These are phyloP conservation scores for Withania somnifera DNA, from an alignment of 305 asterid genomes.

Conservation along the genomic window DNA sequence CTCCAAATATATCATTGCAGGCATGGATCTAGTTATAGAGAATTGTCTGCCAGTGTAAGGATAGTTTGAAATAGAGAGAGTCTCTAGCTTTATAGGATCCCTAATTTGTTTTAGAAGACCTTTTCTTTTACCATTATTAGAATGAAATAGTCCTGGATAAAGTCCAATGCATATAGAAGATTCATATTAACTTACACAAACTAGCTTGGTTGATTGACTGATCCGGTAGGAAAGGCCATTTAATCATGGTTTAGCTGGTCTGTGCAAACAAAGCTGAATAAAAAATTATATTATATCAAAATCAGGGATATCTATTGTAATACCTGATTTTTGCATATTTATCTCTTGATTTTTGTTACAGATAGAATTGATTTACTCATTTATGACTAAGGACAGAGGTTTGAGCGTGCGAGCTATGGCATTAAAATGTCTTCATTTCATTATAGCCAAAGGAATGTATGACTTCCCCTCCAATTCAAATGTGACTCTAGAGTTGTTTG, in stretches of 20 bases:
- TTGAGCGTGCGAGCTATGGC: conserved; percentile 45
- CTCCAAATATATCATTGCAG: background rate
- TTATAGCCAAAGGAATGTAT: conserved; percentile 39
- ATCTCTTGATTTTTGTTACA: conserved; percentile 23
- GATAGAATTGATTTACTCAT: conserved; percentile 48
- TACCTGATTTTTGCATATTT: background rate
- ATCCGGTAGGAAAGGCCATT: background rate
- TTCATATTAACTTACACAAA: background rate
- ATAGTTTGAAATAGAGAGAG: background rate
- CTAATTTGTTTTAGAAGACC: background rate
- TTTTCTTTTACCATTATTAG: background rate
- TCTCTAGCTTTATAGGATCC: background rate
- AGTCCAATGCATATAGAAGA: background rate
- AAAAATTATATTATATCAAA: background rate
- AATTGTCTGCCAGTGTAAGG: background rate
- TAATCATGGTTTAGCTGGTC: background rate
- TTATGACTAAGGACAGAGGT: conserved; percentile 42
- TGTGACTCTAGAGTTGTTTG: conserved; percentile 29
- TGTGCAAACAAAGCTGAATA: background rate
- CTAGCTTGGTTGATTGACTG: background rate
- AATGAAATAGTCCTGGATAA: background rate
- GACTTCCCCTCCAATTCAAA: conserved; percentile 25
- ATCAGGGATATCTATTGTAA: background rate
- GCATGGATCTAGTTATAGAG: background rate
- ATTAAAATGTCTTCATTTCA: conserved; percentile 41